Evolutionary conservation across 192 early-diverging fungal species (phyloP).

Genomic region (Coemansia sp.): DNA sequence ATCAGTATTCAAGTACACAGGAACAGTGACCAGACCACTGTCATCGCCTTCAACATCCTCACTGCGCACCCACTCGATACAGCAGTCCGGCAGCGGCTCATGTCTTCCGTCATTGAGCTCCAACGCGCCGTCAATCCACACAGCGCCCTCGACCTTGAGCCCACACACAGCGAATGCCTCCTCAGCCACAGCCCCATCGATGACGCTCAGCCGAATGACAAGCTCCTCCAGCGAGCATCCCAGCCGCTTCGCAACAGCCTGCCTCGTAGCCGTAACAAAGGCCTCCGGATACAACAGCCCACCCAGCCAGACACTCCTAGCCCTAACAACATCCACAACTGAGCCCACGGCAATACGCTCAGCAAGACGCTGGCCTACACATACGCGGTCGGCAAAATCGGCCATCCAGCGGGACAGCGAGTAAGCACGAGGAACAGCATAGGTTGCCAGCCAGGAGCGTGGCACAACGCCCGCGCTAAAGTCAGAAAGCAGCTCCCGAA

Average conservation of each 20-base stretch:
- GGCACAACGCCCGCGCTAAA: constrained; percentile 77
- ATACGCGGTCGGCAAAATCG: constrained; percentile 74
- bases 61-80: constrained; percentile 14
- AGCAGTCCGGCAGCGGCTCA: constrained; percentile 36
- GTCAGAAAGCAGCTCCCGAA: constrained; percentile 71
- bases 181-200: background rate
- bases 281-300: constrained; percentile 90
- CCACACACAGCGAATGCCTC: constrained; percentile 39
- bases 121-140: constrained; percentile 33
- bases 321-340: constrained; percentile 28
- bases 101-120: constrained; percentile 44
- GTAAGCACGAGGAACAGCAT: constrained; percentile 57
- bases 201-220: constrained; percentile 57
- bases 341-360: constrained; percentile 26
- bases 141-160: constrained; percentile 60
- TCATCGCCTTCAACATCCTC: background rate
- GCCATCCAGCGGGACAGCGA: constrained; percentile 72
- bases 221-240: constrained; percentile 87
- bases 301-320: constrained; percentile 75
- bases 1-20: constrained; percentile 73
- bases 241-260: constrained; percentile 74
- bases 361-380: constrained; percentile 63
- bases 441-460: constrained; percentile 59
- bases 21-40: constrained; percentile 34
- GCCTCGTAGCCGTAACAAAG: constrained; percentile 89